Percentiles rank a stretch among this genome's conserved stretches.
Conservation (phyloP, 768 basidiomycete genomes). For the Trametes sanguinea region DNA sequence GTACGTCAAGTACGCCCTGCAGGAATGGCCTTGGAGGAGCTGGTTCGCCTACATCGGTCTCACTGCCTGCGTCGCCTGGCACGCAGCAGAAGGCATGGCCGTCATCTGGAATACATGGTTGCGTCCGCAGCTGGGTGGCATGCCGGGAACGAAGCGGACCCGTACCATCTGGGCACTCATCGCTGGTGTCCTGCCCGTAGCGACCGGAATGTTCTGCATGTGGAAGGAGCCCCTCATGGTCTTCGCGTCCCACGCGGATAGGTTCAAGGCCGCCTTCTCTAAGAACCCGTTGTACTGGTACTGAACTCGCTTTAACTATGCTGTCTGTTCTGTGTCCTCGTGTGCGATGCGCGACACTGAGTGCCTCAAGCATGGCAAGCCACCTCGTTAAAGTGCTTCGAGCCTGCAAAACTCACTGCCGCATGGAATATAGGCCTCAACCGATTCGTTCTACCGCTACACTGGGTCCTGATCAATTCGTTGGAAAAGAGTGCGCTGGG, state of each 20-base stretch:
- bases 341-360: background rate
- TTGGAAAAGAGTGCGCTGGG: no score
- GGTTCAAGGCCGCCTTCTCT: slow-evolving; percentile 54
- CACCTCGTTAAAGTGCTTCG: no score
- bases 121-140: slow-evolving; percentile 30
- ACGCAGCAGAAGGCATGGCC: slow-evolving; percentile 61
- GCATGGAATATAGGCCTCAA: no score
- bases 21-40: slow-evolving; percentile 60
- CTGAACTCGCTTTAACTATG: slow-evolving; percentile 22
- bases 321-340: background rate
- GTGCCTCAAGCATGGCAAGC: no score
- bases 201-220: slow-evolving; percentile 56
- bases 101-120: slow-evolving; percentile 55
- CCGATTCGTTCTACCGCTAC: no score
- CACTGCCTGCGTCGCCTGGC: slow-evolving; percentile 54
- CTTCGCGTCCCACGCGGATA: slow-evolving; percentile 49
- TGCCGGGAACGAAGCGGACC: slow-evolving; percentile 31
- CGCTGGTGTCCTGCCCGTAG: slow-evolving; percentile 49
- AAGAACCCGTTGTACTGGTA: slow-evolving; percentile 50
- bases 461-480: no score
- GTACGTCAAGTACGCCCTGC: slow-evolving; percentile 74
- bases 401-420: no score
- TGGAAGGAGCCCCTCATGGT: slow-evolving; percentile 60
- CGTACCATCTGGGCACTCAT: slow-evolving; percentile 38
- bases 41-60: slow-evolving; percentile 66